Base-by-base conservation (phyloP, 1,284 basidiomycete genomes). In the Neolentinus lepideus region DNA sequence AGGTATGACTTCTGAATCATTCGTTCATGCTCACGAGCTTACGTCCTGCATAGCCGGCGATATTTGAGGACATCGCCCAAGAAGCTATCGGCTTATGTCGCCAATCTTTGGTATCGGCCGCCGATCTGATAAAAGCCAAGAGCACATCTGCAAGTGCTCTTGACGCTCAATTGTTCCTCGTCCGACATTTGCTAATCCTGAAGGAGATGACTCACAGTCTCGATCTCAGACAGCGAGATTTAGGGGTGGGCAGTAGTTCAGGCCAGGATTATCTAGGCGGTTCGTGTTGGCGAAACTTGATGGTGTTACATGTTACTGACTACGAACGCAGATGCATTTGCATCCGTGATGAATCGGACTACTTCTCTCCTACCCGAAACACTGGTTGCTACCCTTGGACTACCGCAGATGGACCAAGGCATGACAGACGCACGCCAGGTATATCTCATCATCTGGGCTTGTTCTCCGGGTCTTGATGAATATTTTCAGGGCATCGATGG, bases 41-140 rank as follows among this genome's bases (percentile, higher is more conserved):
- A 26, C 47, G n/a, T 3, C n/a, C 57, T 21, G 45, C 36, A 51
- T 56, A 95, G 92, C 84, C 88, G 16, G 87, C 85, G 1, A 94
- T 97, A 58, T 98, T 96, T 60, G 88, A 92, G 64, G 94, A 97
- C 66, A 89, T 97, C 48, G 92, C 94, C 0, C 90, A 93, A 68
- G 94, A 97, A 71, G 91, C 93, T 0, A 79, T 96, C 31, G 77
- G 80, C 14, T 75, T 93, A 2, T 95, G 93, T 67, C 83, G 88
- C 38, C 77, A 85, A 58, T 94, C 92, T 0, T 78, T 97, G 6
- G 73, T 88, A 21, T 69, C 79, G 3, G 92, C 90, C 0, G 77
- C 90, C 0, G 80, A 87, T 21, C 73, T 79, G 43, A 75, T 96
- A 27, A 74, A 78, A 22, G 47, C 27, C 6, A 80, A 78, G 35